Base-by-base conservation (phyloP, 495 filamentous ascomycete genomes). In the Annulohypoxylon maeteangense region DNA sequence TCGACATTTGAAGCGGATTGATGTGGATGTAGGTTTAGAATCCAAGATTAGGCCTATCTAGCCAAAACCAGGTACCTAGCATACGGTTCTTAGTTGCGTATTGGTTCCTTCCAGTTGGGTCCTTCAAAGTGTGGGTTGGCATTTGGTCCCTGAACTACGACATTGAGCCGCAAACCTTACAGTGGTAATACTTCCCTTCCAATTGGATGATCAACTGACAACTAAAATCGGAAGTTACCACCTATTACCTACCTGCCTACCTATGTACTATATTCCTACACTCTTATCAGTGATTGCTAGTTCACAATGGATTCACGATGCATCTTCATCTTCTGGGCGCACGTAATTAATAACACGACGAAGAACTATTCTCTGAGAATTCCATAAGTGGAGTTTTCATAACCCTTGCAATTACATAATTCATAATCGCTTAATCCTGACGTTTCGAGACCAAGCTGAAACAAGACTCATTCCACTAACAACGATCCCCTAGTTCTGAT, bases 391-490 rank as follows among this genome's bases (percentile, higher is more conserved):
- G 47, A 29, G 47, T 3, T 36, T 36, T 16, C 8, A 40, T 11
- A 14, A 11, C 32, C 58, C 29, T 12, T 29, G 14, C 57, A 12
- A 62, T 62, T 55, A 40, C 38, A 61, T 67, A 67, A 54, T 61
- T 27, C 38, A 61, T 67, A 67, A 54, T 61, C 36, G 34, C 25
- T 11, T 27, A 55, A 38, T 51, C 32, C 25, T 18, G 47, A 61
- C 56, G 65, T 68, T 68, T 68, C 40, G 40, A 57, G 58, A 44
- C 58, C 20, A 27, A 42, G 50, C 57, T 68, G 58, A 68, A 68
- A 68, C 65, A 62, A 45, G 25, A 18, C 27, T 29, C 54, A 47
- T 56, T 36, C 31, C 29, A 51, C 59, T 38, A 38, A 23, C 1
- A 38, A 7, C 12, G 18, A 11, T 7, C 31, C 31, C 58, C 58